A percentile compares a stretch with the other conserved stretches of the same genome.
These are phyloP conservation scores for Rhizomucor pusillus DNA, from an alignment of 371 early-diverging fungal genomes.

Conservation along the genomic window DNA sequence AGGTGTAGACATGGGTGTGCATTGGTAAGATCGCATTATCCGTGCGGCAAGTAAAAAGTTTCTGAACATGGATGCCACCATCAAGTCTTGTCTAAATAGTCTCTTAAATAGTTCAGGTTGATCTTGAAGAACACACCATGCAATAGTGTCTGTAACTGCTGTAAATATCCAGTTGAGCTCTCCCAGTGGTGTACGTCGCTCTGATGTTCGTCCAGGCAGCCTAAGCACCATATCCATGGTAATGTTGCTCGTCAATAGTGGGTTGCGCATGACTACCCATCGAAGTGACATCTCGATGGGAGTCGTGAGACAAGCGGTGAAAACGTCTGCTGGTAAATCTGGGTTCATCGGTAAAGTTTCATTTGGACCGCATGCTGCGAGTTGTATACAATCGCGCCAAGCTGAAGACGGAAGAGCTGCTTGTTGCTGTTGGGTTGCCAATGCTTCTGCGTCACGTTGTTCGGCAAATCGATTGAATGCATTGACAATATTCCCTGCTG, in stretches of 20 bases:
- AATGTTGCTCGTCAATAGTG: slow-evolving; percentile 66
- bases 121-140: slow-evolving; percentile 88
- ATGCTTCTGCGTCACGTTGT: slow-evolving; percentile 77
- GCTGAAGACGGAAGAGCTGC: slow-evolving; percentile 41
- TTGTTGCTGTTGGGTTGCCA: slow-evolving; percentile 29
- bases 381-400: slow-evolving; percentile 86
- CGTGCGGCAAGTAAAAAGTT: slow-evolving; percentile 95
- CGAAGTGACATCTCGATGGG: slow-evolving; percentile 94
- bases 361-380: slow-evolving; percentile 87
- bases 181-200: slow-evolving; percentile 92
- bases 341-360: slow-evolving; percentile 93
- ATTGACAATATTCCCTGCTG: slow-evolving; percentile 88
- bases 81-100: slow-evolving; percentile 93
- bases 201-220: slow-evolving; percentile 87
- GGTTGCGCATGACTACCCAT: slow-evolving; percentile 89
- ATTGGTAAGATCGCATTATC: slow-evolving; percentile 90
- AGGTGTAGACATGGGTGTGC: slow-evolving; percentile 88
- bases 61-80: slow-evolving; percentile 94
- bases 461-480: slow-evolving; percentile 88
- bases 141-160: slow-evolving; percentile 97
- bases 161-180: slow-evolving; percentile 99
- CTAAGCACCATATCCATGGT: slow-evolving; percentile 84
- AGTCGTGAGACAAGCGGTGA: slow-evolving; percentile 94
- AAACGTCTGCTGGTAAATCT: slow-evolving; percentile 94
- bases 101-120: slow-evolving; percentile 88